A percentile compares a stretch with the other conserved stretches of the same genome.
Conservation (phyloP, 495 filamentous ascomycete genomes). For the Sphaerosporella brunnea region DNA sequence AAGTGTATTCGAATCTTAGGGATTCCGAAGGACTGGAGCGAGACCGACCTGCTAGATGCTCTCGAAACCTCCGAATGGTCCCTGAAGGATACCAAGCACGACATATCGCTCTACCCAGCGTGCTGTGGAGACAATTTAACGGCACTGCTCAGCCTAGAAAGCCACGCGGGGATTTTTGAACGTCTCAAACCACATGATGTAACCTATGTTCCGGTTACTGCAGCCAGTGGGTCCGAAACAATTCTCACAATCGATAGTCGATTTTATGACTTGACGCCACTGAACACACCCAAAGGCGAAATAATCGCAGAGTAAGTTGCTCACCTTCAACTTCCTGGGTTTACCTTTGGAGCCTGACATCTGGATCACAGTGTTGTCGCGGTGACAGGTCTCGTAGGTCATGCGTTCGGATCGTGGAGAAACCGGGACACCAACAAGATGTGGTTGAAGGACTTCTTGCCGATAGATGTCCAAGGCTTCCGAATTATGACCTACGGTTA, state of each 20-base stretch:
- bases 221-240: background rate
- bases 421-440: background rate
- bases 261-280: slow-evolving; percentile 8
- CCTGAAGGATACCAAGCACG: background rate
- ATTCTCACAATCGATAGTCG: slow-evolving; percentile 4
- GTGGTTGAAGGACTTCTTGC: slow-evolving; percentile 6
- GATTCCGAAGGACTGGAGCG: background rate
- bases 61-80: background rate
- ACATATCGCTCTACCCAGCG: slow-evolving; percentile 3
- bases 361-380: background rate
- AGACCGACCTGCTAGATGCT: background rate
- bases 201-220: background rate
- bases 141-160: background rate
- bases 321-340: background rate
- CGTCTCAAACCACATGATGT: background rate
- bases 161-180: background rate
- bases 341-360: background rate
- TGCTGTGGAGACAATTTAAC: background rate
- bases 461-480: background rate
- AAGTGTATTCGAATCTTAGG: background rate
- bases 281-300: slow-evolving; percentile 5
- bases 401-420: slow-evolving; percentile 6
- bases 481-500: slow-evolving; percentile 6
- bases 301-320: slow-evolving; percentile 4
- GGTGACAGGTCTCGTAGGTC: too few relatives aligned